Percentiles rank a stretch among this genome's conserved stretches.
These are phyloP conservation scores for Haberlea rhodopensis DNA, from an alignment of 257 asterid species.

Conservation along the genomic window DNA sequence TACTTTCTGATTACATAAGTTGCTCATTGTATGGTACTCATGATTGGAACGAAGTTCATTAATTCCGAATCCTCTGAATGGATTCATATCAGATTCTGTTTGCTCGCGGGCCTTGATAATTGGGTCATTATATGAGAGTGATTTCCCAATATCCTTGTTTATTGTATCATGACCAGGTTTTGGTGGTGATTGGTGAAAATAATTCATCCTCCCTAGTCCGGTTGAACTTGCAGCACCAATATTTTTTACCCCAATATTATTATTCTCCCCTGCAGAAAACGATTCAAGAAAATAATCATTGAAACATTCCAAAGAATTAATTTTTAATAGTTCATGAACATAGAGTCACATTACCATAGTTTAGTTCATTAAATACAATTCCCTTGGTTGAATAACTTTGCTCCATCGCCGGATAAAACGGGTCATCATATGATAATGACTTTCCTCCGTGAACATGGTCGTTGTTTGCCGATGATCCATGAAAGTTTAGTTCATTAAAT, in stretches of 20 bases:
- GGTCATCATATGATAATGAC: too few species aligned
- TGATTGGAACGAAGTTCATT: neutral
- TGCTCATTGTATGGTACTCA: neutral
- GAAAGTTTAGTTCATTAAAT: too few species aligned
- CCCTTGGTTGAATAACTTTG: too few species aligned
- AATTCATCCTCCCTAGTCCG: neutral
- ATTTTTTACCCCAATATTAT: too few species aligned
- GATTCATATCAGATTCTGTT: too few species aligned
- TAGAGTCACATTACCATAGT: neutral
- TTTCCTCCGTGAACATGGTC: too few species aligned
- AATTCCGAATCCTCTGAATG: neutral
- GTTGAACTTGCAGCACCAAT: constrained; percentile 2
- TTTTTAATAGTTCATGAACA: neutral
- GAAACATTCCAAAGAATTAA: neutral
- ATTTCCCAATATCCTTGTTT: too few species aligned
- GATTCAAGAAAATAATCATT: constrained; percentile 8
- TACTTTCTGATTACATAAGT: neutral
- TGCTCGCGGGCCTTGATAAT: neutral
- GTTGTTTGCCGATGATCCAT: neutral
- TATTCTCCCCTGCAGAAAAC: neutral
- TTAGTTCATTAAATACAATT: neutral
- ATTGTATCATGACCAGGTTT: too few species aligned
- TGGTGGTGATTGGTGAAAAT: too few species aligned
- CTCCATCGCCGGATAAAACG: too few species aligned
- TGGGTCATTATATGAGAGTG: neutral